Conservation (phyloP, 2,329 filamentous ascomycete species). For the Hypoxylon sp. region DNA sequence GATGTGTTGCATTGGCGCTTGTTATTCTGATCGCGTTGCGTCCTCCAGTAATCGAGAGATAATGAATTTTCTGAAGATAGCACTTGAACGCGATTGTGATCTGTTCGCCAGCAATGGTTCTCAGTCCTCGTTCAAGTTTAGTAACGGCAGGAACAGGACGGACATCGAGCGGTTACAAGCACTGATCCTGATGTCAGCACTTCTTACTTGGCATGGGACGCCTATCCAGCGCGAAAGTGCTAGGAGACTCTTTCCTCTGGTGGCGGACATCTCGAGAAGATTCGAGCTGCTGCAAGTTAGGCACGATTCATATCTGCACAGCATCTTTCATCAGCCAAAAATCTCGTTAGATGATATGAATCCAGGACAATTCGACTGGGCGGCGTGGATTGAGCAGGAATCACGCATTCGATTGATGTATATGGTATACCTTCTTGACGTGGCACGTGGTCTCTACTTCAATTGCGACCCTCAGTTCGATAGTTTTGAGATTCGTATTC, state of each 20-base stretch:
- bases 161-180: slow-evolving; percentile 79
- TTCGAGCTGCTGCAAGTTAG: slow-evolving; percentile 70
- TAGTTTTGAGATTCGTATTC: slow-evolving; percentile 73
- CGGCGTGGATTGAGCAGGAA: slow-evolving; percentile 79
- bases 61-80: slow-evolving; percentile 74
- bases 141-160: slow-evolving; percentile 56
- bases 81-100: slow-evolving; percentile 71
- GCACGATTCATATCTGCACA: slow-evolving; percentile 65
- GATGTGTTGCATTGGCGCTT: slow-evolving; percentile 81
- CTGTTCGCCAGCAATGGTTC: slow-evolving; percentile 58
- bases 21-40: slow-evolving; percentile 76
- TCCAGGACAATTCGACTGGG: slow-evolving; percentile 74
- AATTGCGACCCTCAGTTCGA: slow-evolving; percentile 76
- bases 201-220: slow-evolving; percentile 80
- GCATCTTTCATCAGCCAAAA: slow-evolving; percentile 72
- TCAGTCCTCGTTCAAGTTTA: slow-evolving; percentile 58
- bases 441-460: slow-evolving; percentile 78
- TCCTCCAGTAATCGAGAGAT: slow-evolving; percentile 75
- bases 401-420: slow-evolving; percentile 76
- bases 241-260: slow-evolving; percentile 69
- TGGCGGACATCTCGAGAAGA: slow-evolving; percentile 71
- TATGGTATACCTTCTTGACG: slow-evolving; percentile 75
- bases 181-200: slow-evolving; percentile 71
- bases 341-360: slow-evolving; percentile 64
- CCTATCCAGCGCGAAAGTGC: slow-evolving; percentile 74